A percentile compares a stretch with the other conserved stretches of the same genome.
These are phyloP conservation scores for Ustilago loliicola DNA, from an alignment of 1,284 basidiomycete genomes.

Conservation along the genomic window DNA sequence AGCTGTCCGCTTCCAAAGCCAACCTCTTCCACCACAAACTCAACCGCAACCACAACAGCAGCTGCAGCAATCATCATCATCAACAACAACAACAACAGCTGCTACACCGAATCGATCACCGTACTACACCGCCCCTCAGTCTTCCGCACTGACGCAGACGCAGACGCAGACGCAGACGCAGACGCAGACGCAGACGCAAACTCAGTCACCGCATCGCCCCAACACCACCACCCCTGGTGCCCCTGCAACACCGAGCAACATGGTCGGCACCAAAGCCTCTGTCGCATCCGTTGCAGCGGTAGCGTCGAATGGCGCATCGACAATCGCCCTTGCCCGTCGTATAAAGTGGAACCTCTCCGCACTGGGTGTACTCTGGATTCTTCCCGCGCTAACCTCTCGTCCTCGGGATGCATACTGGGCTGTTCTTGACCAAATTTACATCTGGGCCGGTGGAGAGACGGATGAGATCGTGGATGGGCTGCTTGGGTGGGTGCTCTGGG, in stretches of 20 bases:
- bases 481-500: constrained; percentile 46
- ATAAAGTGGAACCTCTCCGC: constrained; percentile 43
- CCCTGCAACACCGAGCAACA: background rate
- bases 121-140: constrained; percentile 12
- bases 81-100: background rate
- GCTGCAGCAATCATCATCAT: background rate
- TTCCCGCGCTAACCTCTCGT: constrained; percentile 23
- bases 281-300: background rate
- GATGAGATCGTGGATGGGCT: constrained; percentile 44
- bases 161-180: constrained; percentile 3
- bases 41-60: constrained; percentile 11
- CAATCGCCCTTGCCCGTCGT: constrained; percentile 16
- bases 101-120: constrained; percentile 25
- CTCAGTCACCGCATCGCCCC: constrained; percentile 12
- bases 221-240: background rate
- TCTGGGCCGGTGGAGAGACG: constrained; percentile 29
- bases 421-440: constrained; percentile 39
- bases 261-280: background rate
- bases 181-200: constrained; percentile 12
- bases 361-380: constrained; percentile 38
- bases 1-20: constrained; percentile 42
- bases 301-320: constrained; percentile 7
- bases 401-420: constrained; percentile 41
- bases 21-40: constrained; percentile 30
- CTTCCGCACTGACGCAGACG: constrained; percentile 7